Conservation (phyloP, 805 yeast species). For the Wickerhamomyces subpelliculosus region DNA sequence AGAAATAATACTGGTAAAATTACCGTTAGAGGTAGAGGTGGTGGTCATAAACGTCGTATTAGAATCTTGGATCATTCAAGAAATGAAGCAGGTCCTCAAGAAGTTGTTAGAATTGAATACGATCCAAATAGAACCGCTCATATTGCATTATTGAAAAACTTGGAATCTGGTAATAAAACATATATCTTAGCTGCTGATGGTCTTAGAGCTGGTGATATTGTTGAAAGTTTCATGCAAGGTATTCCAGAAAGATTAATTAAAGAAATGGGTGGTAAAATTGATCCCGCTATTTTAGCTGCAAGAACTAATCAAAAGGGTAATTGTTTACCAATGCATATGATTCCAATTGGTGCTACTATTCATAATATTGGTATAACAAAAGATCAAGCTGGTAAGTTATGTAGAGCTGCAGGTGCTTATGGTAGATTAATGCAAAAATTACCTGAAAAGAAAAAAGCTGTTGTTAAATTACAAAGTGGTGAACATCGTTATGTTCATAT, state of each 20-base stretch:
- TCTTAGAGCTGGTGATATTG: conserved; percentile 83
- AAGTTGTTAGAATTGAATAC: conserved; percentile 83
- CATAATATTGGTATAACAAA: conserved; percentile 79
- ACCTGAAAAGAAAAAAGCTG: conserved; percentile 62
- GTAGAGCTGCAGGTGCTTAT: conserved; percentile 92
- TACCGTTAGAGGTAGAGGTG: conserved; percentile 93
- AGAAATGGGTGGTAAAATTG: conserved; percentile 88
- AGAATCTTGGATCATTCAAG: conserved; percentile 78
- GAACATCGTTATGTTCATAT: conserved; percentile 86
- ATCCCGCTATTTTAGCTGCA: conserved; percentile 84
- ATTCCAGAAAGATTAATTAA: conserved; percentile 66
- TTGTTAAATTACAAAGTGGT: conserved; percentile 81
- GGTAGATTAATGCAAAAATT: conserved; percentile 81
- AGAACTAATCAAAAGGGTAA: conserved; percentile 90
- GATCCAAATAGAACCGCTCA: conserved; percentile 95
- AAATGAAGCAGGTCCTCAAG: conserved; percentile 59
- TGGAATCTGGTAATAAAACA: conserved; percentile 52
- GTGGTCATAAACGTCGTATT: conserved; percentile 88
- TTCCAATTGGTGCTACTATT: conserved; percentile 89
- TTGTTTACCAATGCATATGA: conserved; percentile 86
- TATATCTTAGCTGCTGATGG: conserved; percentile 92
- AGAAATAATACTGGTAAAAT: conserved; percentile 85
- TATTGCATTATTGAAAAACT: conserved; percentile 75
- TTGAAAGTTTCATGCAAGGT: conserved; percentile 86
- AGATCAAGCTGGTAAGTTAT: conserved; percentile 78